These are phyloP conservation scores for Aspergillus flavus DNA, from an alignment of 2,329 filamentous ascomycete genomes.

Conservation along the genomic window DNA sequence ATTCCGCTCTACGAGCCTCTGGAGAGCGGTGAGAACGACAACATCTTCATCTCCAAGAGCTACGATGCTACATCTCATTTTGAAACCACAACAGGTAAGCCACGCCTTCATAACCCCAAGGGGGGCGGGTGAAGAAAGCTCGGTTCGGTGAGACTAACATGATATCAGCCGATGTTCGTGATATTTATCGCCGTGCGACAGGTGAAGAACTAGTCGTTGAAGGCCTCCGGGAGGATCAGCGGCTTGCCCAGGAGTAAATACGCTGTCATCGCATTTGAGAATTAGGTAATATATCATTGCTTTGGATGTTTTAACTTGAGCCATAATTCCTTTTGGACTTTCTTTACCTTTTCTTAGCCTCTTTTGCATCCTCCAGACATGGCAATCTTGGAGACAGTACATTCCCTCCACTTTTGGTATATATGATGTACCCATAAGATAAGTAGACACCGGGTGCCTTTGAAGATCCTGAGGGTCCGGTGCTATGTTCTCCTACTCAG, in stretches of 20 bases:
- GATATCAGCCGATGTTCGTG: conserved; percentile 80
- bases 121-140: not conserved
- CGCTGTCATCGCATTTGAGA: conserved; percentile 11
- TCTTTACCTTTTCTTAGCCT: conserved; percentile 10
- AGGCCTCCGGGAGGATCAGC: conserved; percentile 73
- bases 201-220: conserved; percentile 87
- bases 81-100: conserved; percentile 74
- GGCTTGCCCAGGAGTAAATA: conserved; percentile 42
- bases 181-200: conserved; percentile 83
- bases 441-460: not conserved
- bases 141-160: conserved; percentile 11
- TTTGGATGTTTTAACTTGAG: conserved; percentile 32
- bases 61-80: conserved; percentile 99
- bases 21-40: conserved; percentile 79
- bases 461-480: not conserved
- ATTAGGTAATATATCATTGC: conserved; percentile 30
- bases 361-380: conserved; percentile 19
- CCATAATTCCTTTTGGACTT: conserved; percentile 31
- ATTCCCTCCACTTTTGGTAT: conserved; percentile 5
- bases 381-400: conserved; percentile 13
- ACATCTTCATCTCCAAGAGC: conserved; percentile 97
- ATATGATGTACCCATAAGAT: not conserved
- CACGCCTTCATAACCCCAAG: not conserved
- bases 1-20: conserved; percentile 94
- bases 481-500: not conserved